Conservation (phyloP, 768 basidiomycete species). For the Auriscalpium orientale region DNA sequence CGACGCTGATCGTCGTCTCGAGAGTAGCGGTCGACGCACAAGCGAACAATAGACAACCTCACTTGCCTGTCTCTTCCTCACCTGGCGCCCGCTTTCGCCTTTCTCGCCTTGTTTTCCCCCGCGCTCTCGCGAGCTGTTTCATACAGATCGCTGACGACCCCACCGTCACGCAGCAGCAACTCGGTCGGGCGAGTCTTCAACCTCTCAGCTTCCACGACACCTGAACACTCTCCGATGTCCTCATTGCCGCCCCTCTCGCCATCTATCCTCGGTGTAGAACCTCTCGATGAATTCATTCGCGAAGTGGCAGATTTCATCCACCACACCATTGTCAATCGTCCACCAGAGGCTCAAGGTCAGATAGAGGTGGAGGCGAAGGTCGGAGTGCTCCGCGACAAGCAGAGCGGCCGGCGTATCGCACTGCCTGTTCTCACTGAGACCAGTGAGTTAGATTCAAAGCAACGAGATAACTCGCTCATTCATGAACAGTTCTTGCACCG, state of each 20-base stretch:
- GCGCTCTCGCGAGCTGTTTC: too few relatives aligned
- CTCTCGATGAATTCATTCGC: slow-evolving; percentile 87
- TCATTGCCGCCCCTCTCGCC: slow-evolving; percentile 57
- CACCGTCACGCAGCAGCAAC: too few relatives aligned
- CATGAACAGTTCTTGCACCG: slow-evolving; percentile 54
- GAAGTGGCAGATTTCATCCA: slow-evolving; percentile 87
- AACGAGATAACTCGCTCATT: background rate
- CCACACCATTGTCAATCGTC: slow-evolving; percentile 54
- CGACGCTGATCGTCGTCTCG: too few relatives aligned
- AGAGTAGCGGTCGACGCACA: too few relatives aligned
- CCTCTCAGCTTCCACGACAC: too few relatives aligned
- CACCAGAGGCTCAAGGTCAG: slow-evolving; percentile 38
- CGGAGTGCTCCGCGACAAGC: slow-evolving; percentile 60
- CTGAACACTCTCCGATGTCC: too few relatives aligned
- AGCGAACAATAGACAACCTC: too few relatives aligned
- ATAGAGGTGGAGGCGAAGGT: slow-evolving; percentile 92
- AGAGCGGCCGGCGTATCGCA: slow-evolving; percentile 45
- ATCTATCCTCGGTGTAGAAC: slow-evolving; percentile 84
- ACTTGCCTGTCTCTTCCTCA: too few relatives aligned
- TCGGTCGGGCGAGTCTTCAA: too few relatives aligned
- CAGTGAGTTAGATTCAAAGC: slow-evolving; percentile 43
- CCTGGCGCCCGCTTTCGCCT: too few relatives aligned
- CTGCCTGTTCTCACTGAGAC: slow-evolving; percentile 79
- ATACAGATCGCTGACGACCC: too few relatives aligned
- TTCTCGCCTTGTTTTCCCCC: too few relatives aligned